These are phyloP conservation scores for Arthrinium puccinioides DNA, from an alignment of 2,329 filamentous ascomycete species.

Conservation along the genomic window DNA sequence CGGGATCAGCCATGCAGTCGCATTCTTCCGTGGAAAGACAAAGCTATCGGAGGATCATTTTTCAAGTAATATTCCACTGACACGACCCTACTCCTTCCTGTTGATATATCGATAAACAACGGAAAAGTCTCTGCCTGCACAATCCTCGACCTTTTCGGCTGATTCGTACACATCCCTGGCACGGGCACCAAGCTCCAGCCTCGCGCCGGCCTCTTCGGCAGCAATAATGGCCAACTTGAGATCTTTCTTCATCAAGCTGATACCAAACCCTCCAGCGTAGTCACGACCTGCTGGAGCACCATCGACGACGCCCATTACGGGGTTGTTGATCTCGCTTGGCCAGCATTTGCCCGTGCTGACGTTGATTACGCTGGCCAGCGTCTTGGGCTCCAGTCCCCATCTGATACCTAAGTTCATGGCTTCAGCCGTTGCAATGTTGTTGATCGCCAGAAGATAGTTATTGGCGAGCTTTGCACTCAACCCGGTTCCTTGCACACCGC, in stretches of 20 bases:
- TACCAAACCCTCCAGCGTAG: constrained; percentile 71
- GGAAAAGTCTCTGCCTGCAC: constrained; percentile 69
- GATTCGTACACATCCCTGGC: constrained; percentile 62
- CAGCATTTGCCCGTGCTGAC: constrained; percentile 91
- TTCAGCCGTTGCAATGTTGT: constrained; percentile 70
- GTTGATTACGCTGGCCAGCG: constrained; percentile 81
- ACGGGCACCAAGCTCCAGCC: constrained; percentile 54
- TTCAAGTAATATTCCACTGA: no score
- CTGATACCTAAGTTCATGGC: constrained; percentile 59
- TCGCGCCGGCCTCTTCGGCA: constrained; percentile 59
- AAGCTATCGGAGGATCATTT: no score
- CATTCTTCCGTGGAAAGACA: no score
- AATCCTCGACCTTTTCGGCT: constrained; percentile 53
- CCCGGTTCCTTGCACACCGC: constrained; percentile 77
- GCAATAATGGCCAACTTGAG: constrained; percentile 66
- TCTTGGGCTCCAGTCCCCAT: constrained; percentile 53
- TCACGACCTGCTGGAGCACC: constrained; percentile 68
- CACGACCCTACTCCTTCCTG: constrained; percentile 45
- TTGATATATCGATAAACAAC: constrained; percentile 70
- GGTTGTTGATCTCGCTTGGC: constrained; percentile 94
- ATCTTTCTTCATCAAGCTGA: constrained; percentile 76
- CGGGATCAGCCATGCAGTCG: no score
- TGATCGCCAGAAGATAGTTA: constrained; percentile 91
- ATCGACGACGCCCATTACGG: constrained; percentile 76
- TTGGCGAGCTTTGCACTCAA: constrained; percentile 92